Conservation (phyloP, 768 basidiomycete genomes). For the Podaxis mareebaensis region DNA sequence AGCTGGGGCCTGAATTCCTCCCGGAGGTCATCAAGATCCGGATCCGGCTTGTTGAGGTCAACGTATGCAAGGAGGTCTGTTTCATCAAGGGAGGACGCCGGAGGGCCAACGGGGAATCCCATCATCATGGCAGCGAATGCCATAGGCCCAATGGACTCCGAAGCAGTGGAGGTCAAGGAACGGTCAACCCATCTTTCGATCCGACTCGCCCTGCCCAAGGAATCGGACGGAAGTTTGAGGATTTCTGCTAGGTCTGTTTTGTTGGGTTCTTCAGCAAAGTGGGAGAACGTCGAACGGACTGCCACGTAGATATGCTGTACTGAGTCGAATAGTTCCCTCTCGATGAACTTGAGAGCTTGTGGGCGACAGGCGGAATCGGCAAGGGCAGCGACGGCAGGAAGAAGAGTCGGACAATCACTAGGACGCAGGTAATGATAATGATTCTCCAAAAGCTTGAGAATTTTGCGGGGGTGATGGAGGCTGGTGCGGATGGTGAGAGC, state of each 20-base stretch:
- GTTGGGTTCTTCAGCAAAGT: constrained; percentile 42
- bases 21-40: constrained; percentile 58
- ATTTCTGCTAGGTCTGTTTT: constrained; percentile 46
- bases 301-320: constrained; percentile 42
- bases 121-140: constrained; percentile 69
- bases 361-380: constrained; percentile 27
- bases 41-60: constrained; percentile 51
- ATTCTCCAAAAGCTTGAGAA: constrained; percentile 43
- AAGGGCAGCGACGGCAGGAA: constrained; percentile 43
- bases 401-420: constrained; percentile 49
- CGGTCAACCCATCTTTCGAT: constrained; percentile 54
- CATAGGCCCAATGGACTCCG: constrained; percentile 45
- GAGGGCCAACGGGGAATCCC: constrained; percentile 33
- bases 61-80: constrained; percentile 44
- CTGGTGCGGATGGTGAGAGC: constrained; percentile 54
- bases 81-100: constrained; percentile 28
- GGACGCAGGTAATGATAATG: constrained; percentile 62
- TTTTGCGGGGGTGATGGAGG: constrained; percentile 32
- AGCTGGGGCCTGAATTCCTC: constrained; percentile 63
- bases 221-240: constrained; percentile 38
- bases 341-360: constrained; percentile 43
- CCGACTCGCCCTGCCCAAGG: constrained; percentile 43
- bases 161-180: constrained; percentile 38
- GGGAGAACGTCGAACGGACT: constrained; percentile 46
- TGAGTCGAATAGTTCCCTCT: constrained; percentile 53